Evolutionary conservation across 106 monocot genomes (phyloP).

Genomic region (Chionographis japonica): DNA sequence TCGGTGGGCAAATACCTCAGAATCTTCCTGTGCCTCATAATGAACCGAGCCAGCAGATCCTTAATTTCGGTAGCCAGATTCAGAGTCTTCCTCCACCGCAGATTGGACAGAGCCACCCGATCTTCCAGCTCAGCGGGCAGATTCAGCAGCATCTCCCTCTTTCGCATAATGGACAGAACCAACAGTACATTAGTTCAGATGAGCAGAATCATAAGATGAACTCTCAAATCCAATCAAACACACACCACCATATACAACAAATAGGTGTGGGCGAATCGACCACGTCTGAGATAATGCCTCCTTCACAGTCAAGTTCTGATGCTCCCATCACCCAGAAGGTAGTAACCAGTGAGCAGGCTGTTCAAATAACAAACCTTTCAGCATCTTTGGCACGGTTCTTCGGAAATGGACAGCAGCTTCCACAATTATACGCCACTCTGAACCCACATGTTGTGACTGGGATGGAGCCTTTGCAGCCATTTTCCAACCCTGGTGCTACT

Average conservation of each 20-base stretch:
- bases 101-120: conserved; percentile 3
- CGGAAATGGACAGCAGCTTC: conserved; percentile 18
- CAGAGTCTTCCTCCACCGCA: not conserved
- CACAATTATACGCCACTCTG: conserved; percentile 20
- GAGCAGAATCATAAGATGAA: conserved; percentile 17
- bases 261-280: no score
- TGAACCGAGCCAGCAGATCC: conserved; percentile 2
- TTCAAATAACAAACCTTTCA: conserved; percentile 69
- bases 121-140: conserved; percentile 7
- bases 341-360: conserved; percentile 63
- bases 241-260: not conserved
- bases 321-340: conserved; percentile 32
- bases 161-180: not conserved
- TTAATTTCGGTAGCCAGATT: not conserved
- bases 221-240: not conserved
- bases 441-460: conserved; percentile 29
- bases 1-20: conserved; percentile 3
- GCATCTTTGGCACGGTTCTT: conserved; percentile 75
- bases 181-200: not conserved
- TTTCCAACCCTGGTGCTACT: conserved; percentile 9
- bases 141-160: conserved; percentile 12
- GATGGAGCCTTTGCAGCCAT: conserved; percentile 4
- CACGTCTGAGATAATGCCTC: not conserved
- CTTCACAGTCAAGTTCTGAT: conserved; percentile 12
- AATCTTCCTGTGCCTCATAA: not conserved